A percentile compares a stretch with the other conserved stretches of the same genome.
Evolutionary conservation across 148 eudicot genomes (phyloP).

Genomic region (Rhododendron vialii): DNA sequence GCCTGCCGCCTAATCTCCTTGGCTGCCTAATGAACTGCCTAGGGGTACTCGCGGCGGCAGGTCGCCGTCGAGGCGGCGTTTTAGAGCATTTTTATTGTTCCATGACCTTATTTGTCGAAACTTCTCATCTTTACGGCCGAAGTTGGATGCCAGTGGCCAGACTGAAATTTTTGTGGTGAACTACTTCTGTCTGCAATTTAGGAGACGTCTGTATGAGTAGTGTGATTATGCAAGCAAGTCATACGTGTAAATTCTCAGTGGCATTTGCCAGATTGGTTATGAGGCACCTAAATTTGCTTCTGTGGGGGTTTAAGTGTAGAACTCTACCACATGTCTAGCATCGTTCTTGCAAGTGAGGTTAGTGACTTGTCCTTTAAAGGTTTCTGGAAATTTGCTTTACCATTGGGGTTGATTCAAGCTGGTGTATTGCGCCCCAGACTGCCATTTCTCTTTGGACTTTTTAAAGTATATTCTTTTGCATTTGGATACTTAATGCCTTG

Average conservation of each 20-base stretch:
- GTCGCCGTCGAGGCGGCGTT: too few species aligned
- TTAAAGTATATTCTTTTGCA: neutral
- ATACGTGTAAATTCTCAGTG: neutral
- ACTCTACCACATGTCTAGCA: neutral
- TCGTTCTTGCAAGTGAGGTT: neutral
- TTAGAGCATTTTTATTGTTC: too few species aligned
- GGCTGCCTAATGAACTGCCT: too few species aligned
- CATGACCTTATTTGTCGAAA: neutral
- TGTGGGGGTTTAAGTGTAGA: neutral
- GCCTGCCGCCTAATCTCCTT: too few species aligned
- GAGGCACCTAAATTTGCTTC: conserved; percentile 7
- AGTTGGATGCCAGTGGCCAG: neutral
- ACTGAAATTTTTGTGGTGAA: neutral
- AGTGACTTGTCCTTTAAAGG: neutral
- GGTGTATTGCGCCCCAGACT: neutral
- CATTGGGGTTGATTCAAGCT: neutral
- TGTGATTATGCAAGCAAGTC: neutral
- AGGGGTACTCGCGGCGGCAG: too few species aligned
- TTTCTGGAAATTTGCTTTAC: neutral
- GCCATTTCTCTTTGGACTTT: neutral
- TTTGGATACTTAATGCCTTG: neutral
- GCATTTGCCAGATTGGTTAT: neutral
- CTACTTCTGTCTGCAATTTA: neutral
- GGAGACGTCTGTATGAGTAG: neutral
- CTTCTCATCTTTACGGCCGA: neutral